Conservation (phyloP, 345 rosid genomes). For the Rhodamnia rubescens region DNA sequence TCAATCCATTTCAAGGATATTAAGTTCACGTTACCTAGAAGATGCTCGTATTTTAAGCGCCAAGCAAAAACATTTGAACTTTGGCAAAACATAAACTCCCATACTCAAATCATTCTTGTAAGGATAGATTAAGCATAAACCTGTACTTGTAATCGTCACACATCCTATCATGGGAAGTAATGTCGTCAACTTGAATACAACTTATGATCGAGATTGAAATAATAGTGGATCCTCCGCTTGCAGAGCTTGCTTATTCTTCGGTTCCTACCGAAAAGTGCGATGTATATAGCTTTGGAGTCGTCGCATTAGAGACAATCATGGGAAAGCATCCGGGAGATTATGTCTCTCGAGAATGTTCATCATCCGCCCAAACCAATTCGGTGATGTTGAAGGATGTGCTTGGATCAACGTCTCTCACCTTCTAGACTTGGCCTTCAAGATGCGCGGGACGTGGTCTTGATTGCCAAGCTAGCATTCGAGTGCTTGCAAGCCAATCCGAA, state of each 20-base stretch:
- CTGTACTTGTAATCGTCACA: no score
- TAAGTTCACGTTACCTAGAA: no score
- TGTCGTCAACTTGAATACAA: no score
- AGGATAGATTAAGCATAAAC: no score
- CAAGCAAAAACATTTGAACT: no score
- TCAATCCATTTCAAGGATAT: no score
- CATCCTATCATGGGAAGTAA: no score
- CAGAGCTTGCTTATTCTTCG: neutral
- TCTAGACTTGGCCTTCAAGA: neutral
- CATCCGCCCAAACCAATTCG: neutral
- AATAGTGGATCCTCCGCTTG: neutral
- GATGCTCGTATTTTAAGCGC: no score
- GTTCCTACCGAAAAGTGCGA: neutral
- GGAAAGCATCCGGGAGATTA: neutral
- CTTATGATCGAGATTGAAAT: neutral
- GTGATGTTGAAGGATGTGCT: neutral
- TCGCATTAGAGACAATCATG: neutral
- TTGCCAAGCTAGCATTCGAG: neutral
- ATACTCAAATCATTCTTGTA: no score
- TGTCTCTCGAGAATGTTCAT: neutral
- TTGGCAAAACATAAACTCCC: no score
- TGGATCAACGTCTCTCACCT: neutral
- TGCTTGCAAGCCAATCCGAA: neutral
- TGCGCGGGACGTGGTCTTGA: neutral
- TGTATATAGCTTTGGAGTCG: neutral